Base-by-base conservation (phyloP, 176 grass and related monocot genomes). In the Oryza punctata region DNA sequence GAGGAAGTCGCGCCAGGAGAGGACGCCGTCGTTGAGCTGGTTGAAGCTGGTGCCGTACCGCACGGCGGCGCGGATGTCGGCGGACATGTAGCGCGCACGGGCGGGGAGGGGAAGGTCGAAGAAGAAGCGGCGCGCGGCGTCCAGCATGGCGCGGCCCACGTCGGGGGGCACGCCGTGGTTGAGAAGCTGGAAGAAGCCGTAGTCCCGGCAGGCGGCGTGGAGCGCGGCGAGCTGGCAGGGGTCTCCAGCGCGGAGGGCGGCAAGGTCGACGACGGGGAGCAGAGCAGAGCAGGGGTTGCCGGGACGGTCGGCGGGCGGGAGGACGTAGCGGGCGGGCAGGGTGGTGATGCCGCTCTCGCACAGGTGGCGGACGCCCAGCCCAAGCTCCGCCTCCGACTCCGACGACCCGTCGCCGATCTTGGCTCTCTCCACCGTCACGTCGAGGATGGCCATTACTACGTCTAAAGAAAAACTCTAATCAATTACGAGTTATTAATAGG, bases 21-120 rank as follows among this genome's bases (percentile, higher is more conserved):
- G 89, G 29, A 95, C 90, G 9, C 59, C 33, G 76, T 95, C 93
- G n/a, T 84, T 85, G 24, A 78, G 80, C 88, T 95, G 90, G 85
- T 95, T 92, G 85, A 92, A 95, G 84, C 93, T 95, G 37, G 93
- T 95, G 66, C 93, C 93, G 76, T 85, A 92, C 35, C 93, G 72
- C 75, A 95, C 90, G 0, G 85, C 75, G 9, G 64, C 45, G 26
- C 83, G 72, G 69, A 90, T 70, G 54, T 95, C 85, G 3, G 71
- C 40, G 10, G 93, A 90, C 90, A 92, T 92, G 79, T 88, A 76
- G 59, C 82, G 87, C 7, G 44, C 30, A 21, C 85, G 86, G 72
- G 88, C 83, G 4, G 72, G 75, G 0, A 77, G 63, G 0, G 88
- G 79, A 21, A 88, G 84, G 18, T 88, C 83, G 76, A 95, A 95